Conservation (phyloP, 805 yeast genomes). For the Saccharomyces jurei region DNA sequence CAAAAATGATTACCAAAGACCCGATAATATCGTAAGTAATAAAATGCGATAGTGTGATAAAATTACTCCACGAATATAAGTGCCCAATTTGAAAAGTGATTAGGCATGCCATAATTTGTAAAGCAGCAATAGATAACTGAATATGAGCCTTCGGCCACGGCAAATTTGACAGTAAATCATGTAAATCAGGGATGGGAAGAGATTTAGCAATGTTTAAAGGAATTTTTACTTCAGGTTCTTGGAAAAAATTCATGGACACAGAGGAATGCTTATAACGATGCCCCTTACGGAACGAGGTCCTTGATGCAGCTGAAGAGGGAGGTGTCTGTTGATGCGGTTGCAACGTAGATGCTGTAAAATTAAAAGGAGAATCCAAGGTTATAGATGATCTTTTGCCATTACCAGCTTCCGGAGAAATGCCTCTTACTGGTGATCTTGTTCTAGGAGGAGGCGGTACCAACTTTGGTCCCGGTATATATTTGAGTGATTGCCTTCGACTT, state of each 20-base stretch:
- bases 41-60: slow-evolving; percentile 77
- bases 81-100: slow-evolving; percentile 55
- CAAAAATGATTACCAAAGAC: slow-evolving; percentile 57
- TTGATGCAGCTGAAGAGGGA: slow-evolving; percentile 21
- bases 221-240: slow-evolving; percentile 74
- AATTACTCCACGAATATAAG: slow-evolving; percentile 45
- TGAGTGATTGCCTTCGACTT: slow-evolving; percentile 21
- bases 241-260: slow-evolving; percentile 90
- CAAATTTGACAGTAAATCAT: slow-evolving; percentile 57
- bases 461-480: slow-evolving; percentile 27
- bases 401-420: slow-evolving; percentile 24
- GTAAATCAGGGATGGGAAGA: slow-evolving; percentile 38
- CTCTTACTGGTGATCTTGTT: slow-evolving; percentile 24
- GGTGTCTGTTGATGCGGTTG: slow-evolving; percentile 11
- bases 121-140: slow-evolving; percentile 48
- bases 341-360: slow-evolving; percentile 15
- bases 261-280: slow-evolving; percentile 94
- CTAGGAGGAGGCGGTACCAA: slow-evolving; percentile 27
- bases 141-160: slow-evolving; percentile 45
- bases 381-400: slow-evolving; percentile 16
- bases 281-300: slow-evolving; percentile 77
- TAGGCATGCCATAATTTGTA: slow-evolving; percentile 50
- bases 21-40: slow-evolving; percentile 82
- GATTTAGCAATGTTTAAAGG: slow-evolving; percentile 72
- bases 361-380: slow-evolving; percentile 24